These are phyloP conservation scores for Cutaneotrichosporon spelunceum DNA, from an alignment of 1,284 basidiomycete genomes.

Conservation along the genomic window DNA sequence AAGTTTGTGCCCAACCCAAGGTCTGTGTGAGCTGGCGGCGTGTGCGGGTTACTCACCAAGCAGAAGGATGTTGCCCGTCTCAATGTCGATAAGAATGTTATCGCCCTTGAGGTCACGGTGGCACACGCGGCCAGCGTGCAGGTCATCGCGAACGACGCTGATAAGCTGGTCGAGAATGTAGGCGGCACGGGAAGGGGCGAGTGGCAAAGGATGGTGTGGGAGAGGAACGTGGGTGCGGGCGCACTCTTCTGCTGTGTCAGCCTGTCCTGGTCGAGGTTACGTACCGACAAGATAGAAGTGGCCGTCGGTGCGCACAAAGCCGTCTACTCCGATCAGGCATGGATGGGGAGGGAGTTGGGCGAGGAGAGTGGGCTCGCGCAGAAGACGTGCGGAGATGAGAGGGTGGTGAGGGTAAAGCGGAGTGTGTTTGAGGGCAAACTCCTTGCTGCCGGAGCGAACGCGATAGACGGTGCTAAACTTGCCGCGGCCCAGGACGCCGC, in stretches of 20 bases:
- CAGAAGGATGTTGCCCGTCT: conserved; percentile 50
- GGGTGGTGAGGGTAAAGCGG: conserved; percentile 59
- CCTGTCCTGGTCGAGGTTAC: conserved; percentile 26
- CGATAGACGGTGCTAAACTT: conserved; percentile 55
- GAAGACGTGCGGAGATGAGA: conserved; percentile 56
- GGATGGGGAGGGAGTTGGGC: conserved; percentile 58
- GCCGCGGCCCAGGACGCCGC: conserved; percentile 52
- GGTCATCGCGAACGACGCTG: conserved; percentile 54
- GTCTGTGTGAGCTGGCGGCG: conserved; percentile 39
- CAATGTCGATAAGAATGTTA: conserved; percentile 46
- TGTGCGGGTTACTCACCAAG: conserved; percentile 41
- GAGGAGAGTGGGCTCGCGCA: conserved; percentile 58
- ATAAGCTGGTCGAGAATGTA: conserved; percentile 58
- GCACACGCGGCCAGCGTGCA: conserved; percentile 56
- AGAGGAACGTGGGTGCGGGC: conserved; percentile 35
- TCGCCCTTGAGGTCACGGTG: conserved; percentile 59
- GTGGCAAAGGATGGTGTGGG: conserved; percentile 31
- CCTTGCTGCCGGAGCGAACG: conserved; percentile 20
- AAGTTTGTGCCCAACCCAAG: conserved; percentile 59
- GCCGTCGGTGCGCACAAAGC: conserved; percentile 56
- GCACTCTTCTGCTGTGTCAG: conserved; percentile 34
- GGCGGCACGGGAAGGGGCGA: conserved; percentile 54
- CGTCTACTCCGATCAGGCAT: conserved; percentile 57
- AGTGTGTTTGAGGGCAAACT: conserved; percentile 59
- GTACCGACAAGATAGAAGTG: conserved; percentile 59